Conservation (phyloP, 176 grass and related monocot species). For the Zea luxurians region DNA sequence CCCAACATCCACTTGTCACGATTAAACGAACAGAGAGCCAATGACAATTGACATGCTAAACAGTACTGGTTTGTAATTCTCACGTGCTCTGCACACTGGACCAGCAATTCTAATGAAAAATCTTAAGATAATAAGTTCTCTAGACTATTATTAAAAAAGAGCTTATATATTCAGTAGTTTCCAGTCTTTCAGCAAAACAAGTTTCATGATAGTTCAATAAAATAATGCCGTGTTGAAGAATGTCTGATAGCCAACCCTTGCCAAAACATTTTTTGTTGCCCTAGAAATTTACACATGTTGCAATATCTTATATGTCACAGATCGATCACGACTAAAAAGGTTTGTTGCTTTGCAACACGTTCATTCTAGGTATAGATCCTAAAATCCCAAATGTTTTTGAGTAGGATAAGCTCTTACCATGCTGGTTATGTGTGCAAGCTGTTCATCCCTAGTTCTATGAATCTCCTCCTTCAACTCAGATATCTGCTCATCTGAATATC, state of each 20-base stretch:
- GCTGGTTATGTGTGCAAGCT: constrained; percentile 62
- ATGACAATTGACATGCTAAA: background rate
- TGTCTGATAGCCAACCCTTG: background rate
- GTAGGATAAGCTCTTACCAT: constrained; percentile 50
- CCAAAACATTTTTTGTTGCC: background rate
- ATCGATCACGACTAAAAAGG: background rate
- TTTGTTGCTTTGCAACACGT: background rate
- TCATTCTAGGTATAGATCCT: background rate
- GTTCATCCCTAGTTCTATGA: constrained; percentile 63
- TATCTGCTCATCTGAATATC: constrained; percentile 64
- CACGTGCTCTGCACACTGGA: too few species aligned
- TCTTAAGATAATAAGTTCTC: too few species aligned
- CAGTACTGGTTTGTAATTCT: background rate
- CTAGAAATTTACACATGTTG: background rate
- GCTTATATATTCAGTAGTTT: background rate
- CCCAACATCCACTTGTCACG: background rate
- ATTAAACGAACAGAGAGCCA: background rate
- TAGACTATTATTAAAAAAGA: background rate
- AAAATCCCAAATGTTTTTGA: background rate
- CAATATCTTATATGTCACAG: background rate
- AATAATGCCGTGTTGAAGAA: background rate
- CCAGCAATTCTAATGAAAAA: too few species aligned
- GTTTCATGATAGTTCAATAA: background rate
- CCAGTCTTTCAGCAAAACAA: background rate
- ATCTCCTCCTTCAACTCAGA: constrained; percentile 66